A percentile compares a stretch with the other conserved stretches of the same genome.
These are phyloP conservation scores for Carex arenaria DNA, from an alignment of 202 grass and related monocot species.

Conservation along the genomic window DNA sequence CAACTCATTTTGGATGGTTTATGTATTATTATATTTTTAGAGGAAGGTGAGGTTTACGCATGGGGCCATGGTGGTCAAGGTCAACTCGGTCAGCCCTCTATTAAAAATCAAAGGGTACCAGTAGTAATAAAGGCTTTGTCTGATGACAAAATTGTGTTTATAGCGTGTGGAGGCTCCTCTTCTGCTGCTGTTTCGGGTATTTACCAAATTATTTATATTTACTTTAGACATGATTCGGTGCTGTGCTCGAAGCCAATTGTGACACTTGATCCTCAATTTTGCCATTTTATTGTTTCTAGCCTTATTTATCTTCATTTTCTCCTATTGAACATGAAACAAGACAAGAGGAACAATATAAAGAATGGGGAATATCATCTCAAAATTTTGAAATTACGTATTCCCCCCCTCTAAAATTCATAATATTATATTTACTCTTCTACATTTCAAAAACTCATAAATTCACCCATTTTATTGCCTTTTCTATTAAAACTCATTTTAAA, in stretches of 20 bases:
- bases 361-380: no score
- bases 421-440: no score
- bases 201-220: background rate
- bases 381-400: no score
- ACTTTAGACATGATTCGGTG: background rate
- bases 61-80: conserved; percentile 92
- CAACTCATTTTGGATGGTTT: background rate
- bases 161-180: conserved; percentile 92
- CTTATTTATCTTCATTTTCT: conserved; percentile 2
- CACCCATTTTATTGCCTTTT: no score
- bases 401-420: no score
- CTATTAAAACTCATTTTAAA: no score
- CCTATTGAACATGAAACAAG: background rate
- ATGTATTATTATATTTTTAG: conserved; percentile 27
- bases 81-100: conserved; percentile 69
- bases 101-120: conserved; percentile 76
- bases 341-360: background rate
- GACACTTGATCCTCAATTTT: background rate
- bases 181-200: conserved; percentile 94
- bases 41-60: conserved; percentile 76
- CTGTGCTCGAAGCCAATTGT: background rate
- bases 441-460: no score
- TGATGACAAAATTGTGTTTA: conserved; percentile 51
- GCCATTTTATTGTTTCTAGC: background rate
- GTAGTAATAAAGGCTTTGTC: conserved; percentile 66